Conservation (phyloP, 192 early-diverging fungal species). For the Coemansia javaensis region DNA sequence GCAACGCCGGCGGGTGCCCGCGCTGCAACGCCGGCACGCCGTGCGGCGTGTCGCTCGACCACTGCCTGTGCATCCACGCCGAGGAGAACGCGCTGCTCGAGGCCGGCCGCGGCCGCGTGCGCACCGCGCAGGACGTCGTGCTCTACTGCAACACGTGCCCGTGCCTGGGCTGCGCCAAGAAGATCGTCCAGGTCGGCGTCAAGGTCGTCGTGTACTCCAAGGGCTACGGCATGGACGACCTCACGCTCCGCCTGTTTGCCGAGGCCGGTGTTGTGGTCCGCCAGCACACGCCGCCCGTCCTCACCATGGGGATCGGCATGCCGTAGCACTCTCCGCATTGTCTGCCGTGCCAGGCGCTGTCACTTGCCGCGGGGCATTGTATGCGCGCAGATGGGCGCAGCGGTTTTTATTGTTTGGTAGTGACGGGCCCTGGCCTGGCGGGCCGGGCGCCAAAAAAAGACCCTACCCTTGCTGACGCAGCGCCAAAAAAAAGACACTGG, state of each 20-base stretch:
- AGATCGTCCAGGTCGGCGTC: conserved; percentile 93
- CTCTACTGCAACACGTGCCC: conserved; percentile 96
- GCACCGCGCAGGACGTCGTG: conserved; percentile 51
- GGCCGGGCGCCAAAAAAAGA: too few relatives aligned
- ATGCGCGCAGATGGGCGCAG: too few relatives aligned
- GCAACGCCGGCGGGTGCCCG: conserved; percentile 90
- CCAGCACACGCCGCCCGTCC: conserved; percentile 64
- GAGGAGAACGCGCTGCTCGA: conserved; percentile 98
- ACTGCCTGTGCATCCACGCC: conserved; percentile 95
- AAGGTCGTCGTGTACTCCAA: conserved; percentile 87
- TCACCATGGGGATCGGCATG: conserved; percentile 51
- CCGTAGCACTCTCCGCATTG: too few relatives aligned
- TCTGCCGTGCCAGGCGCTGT: too few relatives aligned
- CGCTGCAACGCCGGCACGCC: conserved; percentile 85
- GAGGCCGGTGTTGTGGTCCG: conserved; percentile 79
- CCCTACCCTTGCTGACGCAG: too few relatives aligned
- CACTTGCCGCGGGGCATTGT: too few relatives aligned
- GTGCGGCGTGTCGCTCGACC: conserved; percentile 74
- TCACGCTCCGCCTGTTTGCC: conserved; percentile 73
- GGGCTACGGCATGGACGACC: conserved; percentile 92
- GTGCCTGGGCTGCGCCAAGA: conserved; percentile 88
- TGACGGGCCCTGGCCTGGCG: too few relatives aligned
- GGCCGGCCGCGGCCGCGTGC: conserved; percentile 89
- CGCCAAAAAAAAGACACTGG: too few relatives aligned
- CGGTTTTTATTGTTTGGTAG: too few relatives aligned